phyloP scores from a whole-genome alignment of 108 stramenopile species.

The Nitzschia sp. region DNA sequence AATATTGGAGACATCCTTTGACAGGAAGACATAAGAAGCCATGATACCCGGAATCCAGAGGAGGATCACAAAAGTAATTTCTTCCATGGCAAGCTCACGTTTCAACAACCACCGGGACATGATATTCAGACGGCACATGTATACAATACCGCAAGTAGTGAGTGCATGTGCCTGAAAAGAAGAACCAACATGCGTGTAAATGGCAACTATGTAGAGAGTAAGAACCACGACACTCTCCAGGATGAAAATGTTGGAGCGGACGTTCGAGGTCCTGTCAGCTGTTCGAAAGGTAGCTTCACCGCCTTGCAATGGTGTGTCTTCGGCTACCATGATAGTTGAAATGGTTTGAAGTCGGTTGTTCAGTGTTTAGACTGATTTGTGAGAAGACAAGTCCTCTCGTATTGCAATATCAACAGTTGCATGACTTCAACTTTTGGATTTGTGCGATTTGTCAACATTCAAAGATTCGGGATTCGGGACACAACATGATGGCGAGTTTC shows the following conservation, averaged over 20 bases:
- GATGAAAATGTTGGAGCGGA: constrained; percentile 3
- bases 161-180: constrained; percentile 6
- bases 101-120: constrained; percentile 14
- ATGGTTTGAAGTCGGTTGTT: too few relatives aligned
- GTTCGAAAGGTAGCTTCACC: constrained; percentile 5
- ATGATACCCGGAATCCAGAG: constrained; percentile 18
- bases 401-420: too few relatives aligned
- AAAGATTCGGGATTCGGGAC: too few relatives aligned
- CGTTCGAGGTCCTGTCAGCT: constrained; percentile 1
- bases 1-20: not conserved
- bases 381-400: too few relatives aligned
- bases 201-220: not conserved
- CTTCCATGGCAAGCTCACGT: constrained; percentile 19
- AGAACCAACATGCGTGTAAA: not conserved
- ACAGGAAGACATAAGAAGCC: constrained; percentile 3
- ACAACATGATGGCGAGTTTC: too few relatives aligned
- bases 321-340: too few relatives aligned
- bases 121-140: constrained; percentile 12
- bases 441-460: too few relatives aligned
- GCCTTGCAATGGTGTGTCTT: not conserved
- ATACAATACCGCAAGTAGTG: constrained; percentile 3
- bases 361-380: too few relatives aligned
- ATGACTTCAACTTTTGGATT: too few relatives aligned
- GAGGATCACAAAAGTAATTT: constrained; percentile 15
- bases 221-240: constrained; percentile 3